These are phyloP conservation scores for Ophiorrhiza pumila DNA, from an alignment of 257 asterid species.

Conservation along the genomic window DNA sequence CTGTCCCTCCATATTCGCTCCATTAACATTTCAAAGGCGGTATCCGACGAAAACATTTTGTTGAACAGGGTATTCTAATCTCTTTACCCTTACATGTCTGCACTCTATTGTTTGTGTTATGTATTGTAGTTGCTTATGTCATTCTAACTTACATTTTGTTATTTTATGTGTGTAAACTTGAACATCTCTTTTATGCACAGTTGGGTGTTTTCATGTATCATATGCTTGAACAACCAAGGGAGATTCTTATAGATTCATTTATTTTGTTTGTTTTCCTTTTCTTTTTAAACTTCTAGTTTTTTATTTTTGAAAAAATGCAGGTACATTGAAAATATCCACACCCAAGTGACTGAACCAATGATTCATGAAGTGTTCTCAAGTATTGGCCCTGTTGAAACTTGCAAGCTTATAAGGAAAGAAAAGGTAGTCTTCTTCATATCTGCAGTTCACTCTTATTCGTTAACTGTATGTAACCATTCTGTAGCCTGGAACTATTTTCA, in stretches of 20 bases:
- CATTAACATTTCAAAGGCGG: not conserved
- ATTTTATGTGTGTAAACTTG: not conserved
- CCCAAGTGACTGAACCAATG: conserved; percentile 84
- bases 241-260: conserved; percentile 15
- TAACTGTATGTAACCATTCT: not conserved
- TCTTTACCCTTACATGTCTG: not conserved
- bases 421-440: conserved; percentile 44
- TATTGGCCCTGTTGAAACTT: conserved; percentile 80
- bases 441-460: not conserved
- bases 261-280: conserved; percentile 21
- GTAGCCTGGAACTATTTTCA: not conserved
- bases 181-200: not conserved
- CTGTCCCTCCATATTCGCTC: no score
- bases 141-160: not conserved
- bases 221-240: not conserved
- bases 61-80: not conserved
- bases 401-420: conserved; percentile 88
- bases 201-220: not conserved
- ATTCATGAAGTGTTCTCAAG: conserved; percentile 87
- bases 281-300: conserved; percentile 24
- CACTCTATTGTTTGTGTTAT: not conserved
- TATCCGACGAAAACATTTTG: not conserved
- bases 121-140: not conserved
- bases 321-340: conserved; percentile 81
- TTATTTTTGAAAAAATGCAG: conserved; percentile 63